Evolutionary conservation across 345 rosid genomes (phyloP), one percentile per base, ranked within the genome.

Genomic region (Arabis alpina): DNA sequence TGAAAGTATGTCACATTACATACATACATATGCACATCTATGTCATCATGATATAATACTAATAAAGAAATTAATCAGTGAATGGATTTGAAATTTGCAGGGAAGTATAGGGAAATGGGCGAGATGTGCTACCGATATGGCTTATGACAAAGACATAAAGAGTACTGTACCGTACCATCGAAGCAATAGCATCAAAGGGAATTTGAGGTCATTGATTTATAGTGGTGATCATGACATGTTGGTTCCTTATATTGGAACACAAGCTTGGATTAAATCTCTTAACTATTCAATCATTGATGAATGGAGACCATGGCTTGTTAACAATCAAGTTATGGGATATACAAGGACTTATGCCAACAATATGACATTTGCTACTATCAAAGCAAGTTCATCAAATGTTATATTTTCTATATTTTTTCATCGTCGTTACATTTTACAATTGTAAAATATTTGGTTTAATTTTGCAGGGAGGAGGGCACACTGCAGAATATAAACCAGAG

Each of bases 401-500:
- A 19, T 19, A 19, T 34, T 34, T 34, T 34, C 1, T 2, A 6
- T 12, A 64, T 72, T 6, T 34, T 34, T 36, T 36, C 23, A 19
- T 19, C 23, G 3, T 45, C 6, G 19, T 60, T 32, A 5, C 19
- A 50, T 8, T 32, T 47, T 34, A 32, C 8, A n/a, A n/a, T 8
- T 36, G 37, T 43, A 7, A 25, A 30, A 13, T 0, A 11, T 11
- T 19, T 47, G 57, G 30, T 50, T 70, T 55, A n/a, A 24, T 42
- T 66, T 64, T 79, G 58, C 51, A 90, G 90, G 92, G 90, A 2
- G 91, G 86, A 54, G 93, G 90, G 13, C 92, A 83, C 76, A 76
- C 82, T 12, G 83, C 86, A 0, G 82, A 79, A 61, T 80, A 79
- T 68, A 79, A 28, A 66, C 85, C 88, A 15, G 66, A 54, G 42